phyloP scores from a whole-genome alignment of 164 flowering plant genomes.

The Brasenia schreberi region DNA sequence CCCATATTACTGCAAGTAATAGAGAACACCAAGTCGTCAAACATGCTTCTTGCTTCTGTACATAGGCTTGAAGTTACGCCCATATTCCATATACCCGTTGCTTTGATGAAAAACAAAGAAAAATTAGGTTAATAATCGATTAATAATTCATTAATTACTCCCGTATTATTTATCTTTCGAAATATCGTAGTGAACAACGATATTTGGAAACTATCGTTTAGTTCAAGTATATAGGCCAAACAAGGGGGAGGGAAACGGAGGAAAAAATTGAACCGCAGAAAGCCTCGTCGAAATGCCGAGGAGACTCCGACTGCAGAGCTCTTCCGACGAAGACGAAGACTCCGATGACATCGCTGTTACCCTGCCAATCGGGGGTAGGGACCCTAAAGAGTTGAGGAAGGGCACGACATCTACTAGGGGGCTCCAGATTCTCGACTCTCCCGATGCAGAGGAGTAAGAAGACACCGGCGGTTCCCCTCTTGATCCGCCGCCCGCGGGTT shows the following conservation, averaged over 20 bases:
- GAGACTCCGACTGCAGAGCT: slow-evolving; percentile 28
- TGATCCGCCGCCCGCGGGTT: not conserved
- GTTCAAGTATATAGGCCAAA: not conserved
- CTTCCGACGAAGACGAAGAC: slow-evolving; percentile 41
- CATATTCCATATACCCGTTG: too few species aligned
- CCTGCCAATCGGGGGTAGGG: not conserved
- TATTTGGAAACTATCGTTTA: too few species aligned
- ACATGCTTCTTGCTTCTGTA: too few species aligned
- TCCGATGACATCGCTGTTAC: not conserved
- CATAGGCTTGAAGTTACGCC: too few species aligned
- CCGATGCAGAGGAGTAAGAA: slow-evolving; percentile 36
- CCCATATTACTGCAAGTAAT: too few species aligned
- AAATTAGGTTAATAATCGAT: too few species aligned
- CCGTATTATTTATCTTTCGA: not conserved
- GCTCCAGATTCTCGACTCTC: slow-evolving; percentile 25
- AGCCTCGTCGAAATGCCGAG: slow-evolving; percentile 5
- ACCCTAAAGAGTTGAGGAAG: slow-evolving; percentile 3
- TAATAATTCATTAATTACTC: too few species aligned
- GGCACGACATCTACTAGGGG: slow-evolving; percentile 32
- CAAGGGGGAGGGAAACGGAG: not conserved
- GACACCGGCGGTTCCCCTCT: not conserved
- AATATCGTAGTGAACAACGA: too few species aligned
- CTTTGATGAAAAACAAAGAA: too few species aligned
- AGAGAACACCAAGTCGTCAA: too few species aligned
- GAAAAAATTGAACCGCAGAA: not conserved